Percentiles rank a stretch among this genome's conserved stretches.
Conservation (phyloP, 768 basidiomycete genomes). For the Podaxis carcinomalis region DNA sequence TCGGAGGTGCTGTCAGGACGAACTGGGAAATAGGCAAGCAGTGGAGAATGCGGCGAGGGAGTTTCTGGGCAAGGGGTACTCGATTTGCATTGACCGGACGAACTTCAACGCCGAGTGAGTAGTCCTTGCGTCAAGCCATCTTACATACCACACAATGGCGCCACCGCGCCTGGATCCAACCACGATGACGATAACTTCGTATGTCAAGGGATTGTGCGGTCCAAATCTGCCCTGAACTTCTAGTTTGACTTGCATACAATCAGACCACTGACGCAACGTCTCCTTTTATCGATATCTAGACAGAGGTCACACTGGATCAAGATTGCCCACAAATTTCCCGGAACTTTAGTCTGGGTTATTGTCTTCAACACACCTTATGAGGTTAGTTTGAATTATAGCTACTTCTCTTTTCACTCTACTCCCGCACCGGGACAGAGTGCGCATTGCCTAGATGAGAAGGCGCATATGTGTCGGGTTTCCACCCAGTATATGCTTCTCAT, state of each 20-base stretch:
- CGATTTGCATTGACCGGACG: slow-evolving; percentile 77
- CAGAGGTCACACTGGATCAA: slow-evolving; percentile 73
- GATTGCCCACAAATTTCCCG: slow-evolving; percentile 65
- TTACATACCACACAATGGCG: neutral
- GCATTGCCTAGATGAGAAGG: neutral
- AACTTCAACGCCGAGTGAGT: slow-evolving; percentile 68
- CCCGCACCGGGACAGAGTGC: neutral
- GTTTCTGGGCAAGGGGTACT: slow-evolving; percentile 51
- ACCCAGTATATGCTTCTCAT: neutral
- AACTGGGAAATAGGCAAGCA: slow-evolving; percentile 61
- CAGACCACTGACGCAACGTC: neutral
- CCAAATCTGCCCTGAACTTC: neutral
- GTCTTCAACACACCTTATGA: slow-evolving; percentile 76
- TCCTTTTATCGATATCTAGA: slow-evolving; percentile 26
- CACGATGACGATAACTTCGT: neutral
- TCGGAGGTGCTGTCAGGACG: slow-evolving; percentile 75
- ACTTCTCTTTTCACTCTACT: slow-evolving; percentile 4
- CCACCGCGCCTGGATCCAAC: neutral
- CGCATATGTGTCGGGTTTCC: neutral
- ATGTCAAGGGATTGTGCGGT: neutral
- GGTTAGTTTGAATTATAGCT: slow-evolving; percentile 34
- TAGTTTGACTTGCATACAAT: neutral
- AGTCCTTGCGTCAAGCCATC: neutral
- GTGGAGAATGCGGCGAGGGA: slow-evolving; percentile 59
- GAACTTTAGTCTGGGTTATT: slow-evolving; percentile 64